Evolutionary conservation across 371 early-diverging fungal species (phyloP), one percentile per base, ranked within the genome.

Genomic region (Zopfochytrium polystomum): DNA sequence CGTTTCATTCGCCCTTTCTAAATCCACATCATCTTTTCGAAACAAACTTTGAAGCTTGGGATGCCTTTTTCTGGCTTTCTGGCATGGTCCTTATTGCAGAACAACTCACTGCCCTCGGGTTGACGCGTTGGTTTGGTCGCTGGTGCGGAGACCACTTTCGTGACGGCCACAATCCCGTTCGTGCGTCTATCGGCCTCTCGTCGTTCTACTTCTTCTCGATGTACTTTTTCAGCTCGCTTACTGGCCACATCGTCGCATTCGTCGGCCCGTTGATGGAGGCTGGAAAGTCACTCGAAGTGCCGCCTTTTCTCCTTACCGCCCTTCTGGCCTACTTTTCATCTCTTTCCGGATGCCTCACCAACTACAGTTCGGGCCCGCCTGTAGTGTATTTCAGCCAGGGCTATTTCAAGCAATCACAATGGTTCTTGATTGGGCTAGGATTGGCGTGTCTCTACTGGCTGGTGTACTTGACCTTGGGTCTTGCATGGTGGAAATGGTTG

Each of bases 31-130:
- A 35, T 49, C 32, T 59, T 46, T 42, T 29, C 44, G 27, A 27
- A 22, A 4, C 52, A 33, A n/a, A 46, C 52, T 26, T 27, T 33
- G 2, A 54, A 63, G 72, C 72, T 7, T 90, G 91, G 91, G 91
- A 91, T 62, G 82, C 87, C 3, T 79, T 87, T 38, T 89, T 87
- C 60, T 91, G 91, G 90, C 72, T 91, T 1, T 85, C 85, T 20
- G 86, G 87, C 9, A 87, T 91, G 72, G 79, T 91, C 23, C 78
- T 87, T 0, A 82, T 91, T 52, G 89, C 88, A 43, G 82, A 84
- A 54, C 89, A 89, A 62, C 71, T 90, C 2, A 75, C 84, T 18
- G 80, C 76, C 22, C 75, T 87, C 3, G 88, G 88, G 6, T 77
- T 89, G 25, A 80, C 88, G 11, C 68, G 71, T 5, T 87, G 73